Conservation (phyloP, 495 filamentous ascomycete genomes). For the Lepidopterella palustris region DNA sequence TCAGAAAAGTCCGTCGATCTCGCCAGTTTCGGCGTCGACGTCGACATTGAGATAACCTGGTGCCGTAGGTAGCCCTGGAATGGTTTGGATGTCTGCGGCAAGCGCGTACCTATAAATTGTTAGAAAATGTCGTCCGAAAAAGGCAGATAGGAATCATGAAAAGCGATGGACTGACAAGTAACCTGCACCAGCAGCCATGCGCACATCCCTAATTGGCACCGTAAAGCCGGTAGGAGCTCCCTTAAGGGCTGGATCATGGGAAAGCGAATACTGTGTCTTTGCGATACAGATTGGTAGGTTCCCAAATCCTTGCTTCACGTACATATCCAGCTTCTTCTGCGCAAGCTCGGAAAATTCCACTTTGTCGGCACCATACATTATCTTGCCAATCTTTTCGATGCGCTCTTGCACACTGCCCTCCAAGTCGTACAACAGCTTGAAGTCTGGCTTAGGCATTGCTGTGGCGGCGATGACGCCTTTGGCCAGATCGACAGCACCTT, state of each 20-base stretch:
- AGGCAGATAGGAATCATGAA: conserved; percentile 7
- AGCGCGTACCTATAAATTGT: conserved; percentile 64
- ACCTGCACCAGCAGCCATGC: conserved; percentile 88
- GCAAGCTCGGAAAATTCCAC: conserved; percentile 93
- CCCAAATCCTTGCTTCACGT: conserved; percentile 84
- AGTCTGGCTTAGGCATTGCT: conserved; percentile 72
- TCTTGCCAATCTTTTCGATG: conserved; percentile 81
- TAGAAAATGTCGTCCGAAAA: background rate
- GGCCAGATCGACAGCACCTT: conserved; percentile 83
- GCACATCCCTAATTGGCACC: conserved; percentile 88
- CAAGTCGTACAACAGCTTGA: conserved; percentile 79
- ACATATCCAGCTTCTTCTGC: conserved; percentile 91
- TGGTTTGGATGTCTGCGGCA: conserved; percentile 96
- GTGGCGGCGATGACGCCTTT: conserved; percentile 77
- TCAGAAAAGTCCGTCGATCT: conserved; percentile 93
- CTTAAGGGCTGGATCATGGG: conserved; percentile 88
- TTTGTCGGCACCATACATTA: conserved; percentile 87
- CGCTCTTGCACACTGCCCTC: conserved; percentile 79
- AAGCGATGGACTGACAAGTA: conserved; percentile 59
- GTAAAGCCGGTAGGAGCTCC: conserved; percentile 95
- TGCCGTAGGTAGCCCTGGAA: conserved; percentile 89
- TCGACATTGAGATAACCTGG: conserved; percentile 96
- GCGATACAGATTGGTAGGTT: conserved; percentile 94
- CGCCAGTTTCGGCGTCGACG: conserved; percentile 84
- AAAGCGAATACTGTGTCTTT: conserved; percentile 97